Percentiles rank a stretch among this genome's conserved stretches.
phyloP scores from a whole-genome alignment of 345 rosid genomes.

The Barbarea vulgaris region DNA sequence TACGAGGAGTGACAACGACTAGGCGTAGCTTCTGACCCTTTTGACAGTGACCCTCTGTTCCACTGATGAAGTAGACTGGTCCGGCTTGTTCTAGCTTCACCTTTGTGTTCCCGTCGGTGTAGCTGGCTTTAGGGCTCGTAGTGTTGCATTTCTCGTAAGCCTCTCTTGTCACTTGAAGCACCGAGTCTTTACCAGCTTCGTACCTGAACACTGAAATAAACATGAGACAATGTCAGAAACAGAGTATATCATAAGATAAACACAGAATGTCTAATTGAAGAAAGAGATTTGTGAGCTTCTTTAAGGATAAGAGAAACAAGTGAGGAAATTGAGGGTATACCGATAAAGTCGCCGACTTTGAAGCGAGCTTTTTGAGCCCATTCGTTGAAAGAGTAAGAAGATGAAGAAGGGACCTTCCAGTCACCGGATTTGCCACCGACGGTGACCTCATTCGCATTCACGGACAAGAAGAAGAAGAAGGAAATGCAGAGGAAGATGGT shows the following conservation, averaged over 20 bases:
- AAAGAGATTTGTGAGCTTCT: not conserved
- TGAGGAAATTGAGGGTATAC: constrained; percentile 33
- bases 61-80: constrained; percentile 46
- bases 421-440: constrained; percentile 64
- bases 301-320: not conserved
- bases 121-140: constrained; percentile 33
- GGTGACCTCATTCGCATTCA: constrained; percentile 49
- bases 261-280: not conserved
- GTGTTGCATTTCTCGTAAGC: constrained; percentile 43
- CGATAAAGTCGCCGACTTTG: constrained; percentile 62
- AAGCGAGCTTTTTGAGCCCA: constrained; percentile 76
- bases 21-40: constrained; percentile 44
- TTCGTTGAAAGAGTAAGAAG: constrained; percentile 60
- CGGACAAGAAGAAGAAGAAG: not conserved
- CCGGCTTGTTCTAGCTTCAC: constrained; percentile 39
- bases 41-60: constrained; percentile 45
- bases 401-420: constrained; percentile 62
- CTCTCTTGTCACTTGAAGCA: constrained; percentile 41
- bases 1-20: constrained; percentile 34
- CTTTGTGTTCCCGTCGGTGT: constrained; percentile 39
- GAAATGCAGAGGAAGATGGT: constrained; percentile 19
- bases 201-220: constrained; percentile 59
- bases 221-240: constrained; percentile 20
- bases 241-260: not conserved
- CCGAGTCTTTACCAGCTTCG: constrained; percentile 62